Conservation (phyloP, 106 monocot genomes). For the Apostasia ramifera region DNA sequence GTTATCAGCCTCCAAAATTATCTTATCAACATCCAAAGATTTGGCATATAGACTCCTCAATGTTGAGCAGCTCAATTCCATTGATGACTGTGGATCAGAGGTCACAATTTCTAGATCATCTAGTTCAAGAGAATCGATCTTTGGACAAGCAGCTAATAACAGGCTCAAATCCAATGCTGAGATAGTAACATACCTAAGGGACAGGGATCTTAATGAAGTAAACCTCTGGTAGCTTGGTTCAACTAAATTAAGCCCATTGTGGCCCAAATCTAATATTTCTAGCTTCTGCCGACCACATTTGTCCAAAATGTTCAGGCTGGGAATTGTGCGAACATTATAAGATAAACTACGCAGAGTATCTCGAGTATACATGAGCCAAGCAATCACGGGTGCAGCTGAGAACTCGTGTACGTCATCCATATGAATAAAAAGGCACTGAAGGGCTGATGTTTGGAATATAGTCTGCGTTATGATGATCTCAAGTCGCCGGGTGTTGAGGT, state of each 20-base stretch:
- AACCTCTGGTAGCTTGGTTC: slow-evolving; percentile 87
- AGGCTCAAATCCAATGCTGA: slow-evolving; percentile 84
- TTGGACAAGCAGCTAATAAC: slow-evolving; percentile 71
- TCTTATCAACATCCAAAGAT: slow-evolving; percentile 72
- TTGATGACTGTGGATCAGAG: slow-evolving; percentile 74
- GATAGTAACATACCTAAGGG: slow-evolving; percentile 62
- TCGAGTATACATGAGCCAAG: slow-evolving; percentile 98
- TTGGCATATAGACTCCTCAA: slow-evolving; percentile 66
- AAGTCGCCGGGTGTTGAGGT: slow-evolving; percentile 51
- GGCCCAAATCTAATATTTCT: slow-evolving; percentile 68
- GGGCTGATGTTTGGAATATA: slow-evolving; percentile 78
- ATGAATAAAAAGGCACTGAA: slow-evolving; percentile 68
- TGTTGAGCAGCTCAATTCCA: slow-evolving; percentile 75
- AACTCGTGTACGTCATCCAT: slow-evolving; percentile 79
- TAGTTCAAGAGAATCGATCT: slow-evolving; percentile 67
- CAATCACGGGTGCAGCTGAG: slow-evolving; percentile 89
- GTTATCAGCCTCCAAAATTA: slow-evolving; percentile 84
- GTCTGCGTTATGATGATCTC: slow-evolving; percentile 96
- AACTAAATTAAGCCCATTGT: slow-evolving; percentile 72
- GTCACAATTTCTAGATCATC: slow-evolving; percentile 68
- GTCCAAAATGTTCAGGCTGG: slow-evolving; percentile 80
- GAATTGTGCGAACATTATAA: slow-evolving; percentile 72
- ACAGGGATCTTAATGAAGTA: slow-evolving; percentile 67
- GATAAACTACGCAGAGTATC: slow-evolving; percentile 65
- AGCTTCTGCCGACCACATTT: slow-evolving; percentile 83